phyloP scores from a whole-genome alignment of 768 basidiomycete species.

The Tricholoma furcatifolium region DNA sequence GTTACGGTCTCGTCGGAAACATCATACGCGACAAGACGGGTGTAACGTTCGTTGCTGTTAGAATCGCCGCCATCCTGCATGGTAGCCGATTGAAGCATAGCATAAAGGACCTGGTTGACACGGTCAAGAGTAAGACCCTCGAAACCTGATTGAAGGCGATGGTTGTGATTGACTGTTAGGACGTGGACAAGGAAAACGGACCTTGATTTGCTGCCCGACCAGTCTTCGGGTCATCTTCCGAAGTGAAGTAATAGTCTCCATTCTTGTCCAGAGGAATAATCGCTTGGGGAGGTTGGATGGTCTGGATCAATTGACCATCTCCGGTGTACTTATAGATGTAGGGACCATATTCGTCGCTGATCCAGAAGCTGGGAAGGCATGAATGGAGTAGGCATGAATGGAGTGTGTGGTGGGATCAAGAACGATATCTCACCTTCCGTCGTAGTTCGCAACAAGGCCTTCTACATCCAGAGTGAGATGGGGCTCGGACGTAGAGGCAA shows the following conservation, averaged over 20 bases:
- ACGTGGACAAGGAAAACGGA: conserved; percentile 10
- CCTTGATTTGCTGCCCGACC: conserved; percentile 60
- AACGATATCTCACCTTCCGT: conserved; percentile 47
- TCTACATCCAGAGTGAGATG: conserved; percentile 57
- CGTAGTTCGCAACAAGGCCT: conserved; percentile 54
- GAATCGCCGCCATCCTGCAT: conserved; percentile 60
- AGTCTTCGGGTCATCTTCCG: conserved; percentile 43
- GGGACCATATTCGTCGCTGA: conserved; percentile 70
- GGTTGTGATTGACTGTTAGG: background rate
- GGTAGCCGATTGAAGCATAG: conserved; percentile 60
- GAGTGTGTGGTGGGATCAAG: background rate
- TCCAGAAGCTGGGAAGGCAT: conserved; percentile 56
- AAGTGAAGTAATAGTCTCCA: conserved; percentile 54
- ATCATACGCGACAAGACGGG: conserved; percentile 57
- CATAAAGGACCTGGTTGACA: conserved; percentile 50
- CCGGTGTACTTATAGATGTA: conserved; percentile 57
- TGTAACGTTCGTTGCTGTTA: conserved; percentile 47
- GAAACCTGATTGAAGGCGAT: conserved; percentile 44
- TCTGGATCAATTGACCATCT: conserved; percentile 47
- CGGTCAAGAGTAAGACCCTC: conserved; percentile 57
- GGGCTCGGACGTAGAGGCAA: conserved; percentile 38
- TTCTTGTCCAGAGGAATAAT: conserved; percentile 44
- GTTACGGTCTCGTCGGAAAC: conserved; percentile 32
- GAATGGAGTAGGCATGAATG: background rate
- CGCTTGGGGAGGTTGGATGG: conserved; percentile 59